Conservation (phyloP, 2,329 filamentous ascomycete species). For the Ophiostoma himal-ulmi region DNA sequence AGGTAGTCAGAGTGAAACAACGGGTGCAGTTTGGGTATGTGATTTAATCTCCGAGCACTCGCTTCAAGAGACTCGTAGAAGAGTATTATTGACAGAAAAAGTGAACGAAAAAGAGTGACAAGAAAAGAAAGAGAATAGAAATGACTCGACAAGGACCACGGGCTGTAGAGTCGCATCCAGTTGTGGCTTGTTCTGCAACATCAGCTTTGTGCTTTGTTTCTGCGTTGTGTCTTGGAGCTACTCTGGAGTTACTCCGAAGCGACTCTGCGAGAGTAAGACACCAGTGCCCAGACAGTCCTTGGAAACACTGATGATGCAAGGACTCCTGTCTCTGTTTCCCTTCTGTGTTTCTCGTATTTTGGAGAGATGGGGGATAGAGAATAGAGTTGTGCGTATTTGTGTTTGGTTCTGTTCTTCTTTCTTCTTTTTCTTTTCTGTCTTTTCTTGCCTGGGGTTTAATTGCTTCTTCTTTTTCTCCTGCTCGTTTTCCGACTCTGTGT, state of each 20-base stretch:
- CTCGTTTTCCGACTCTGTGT: neutral
- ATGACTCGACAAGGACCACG: neutral
- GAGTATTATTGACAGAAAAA: neutral
- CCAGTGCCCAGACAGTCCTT: neutral
- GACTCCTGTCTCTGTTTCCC: slow-evolving; percentile 10
- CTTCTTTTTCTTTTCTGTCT: neutral
- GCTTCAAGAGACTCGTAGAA: neutral
- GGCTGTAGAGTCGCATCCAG: slow-evolving; percentile 4
- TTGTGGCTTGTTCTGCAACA: slow-evolving; percentile 10
- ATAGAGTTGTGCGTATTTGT: neutral
- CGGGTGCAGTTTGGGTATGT: neutral
- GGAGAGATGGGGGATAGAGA: neutral
- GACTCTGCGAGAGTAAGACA: no score
- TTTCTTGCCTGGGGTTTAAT: neutral
- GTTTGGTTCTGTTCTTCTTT: neutral
- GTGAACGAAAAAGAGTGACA: neutral
- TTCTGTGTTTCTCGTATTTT: neutral
- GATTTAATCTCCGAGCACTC: neutral
- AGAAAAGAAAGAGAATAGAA: neutral
- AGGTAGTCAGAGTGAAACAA: slow-evolving; percentile 6
- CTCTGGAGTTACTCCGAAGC: neutral
- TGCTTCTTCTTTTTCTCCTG: neutral
- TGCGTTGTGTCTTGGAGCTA: neutral
- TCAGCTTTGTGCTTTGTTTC: neutral
- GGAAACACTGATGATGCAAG: neutral